Percentiles rank a stretch among this genome's conserved stretches.
Evolutionary conservation across 108 stramenopile genomes (phyloP).

Genomic region (Parietichytrium sp.): DNA sequence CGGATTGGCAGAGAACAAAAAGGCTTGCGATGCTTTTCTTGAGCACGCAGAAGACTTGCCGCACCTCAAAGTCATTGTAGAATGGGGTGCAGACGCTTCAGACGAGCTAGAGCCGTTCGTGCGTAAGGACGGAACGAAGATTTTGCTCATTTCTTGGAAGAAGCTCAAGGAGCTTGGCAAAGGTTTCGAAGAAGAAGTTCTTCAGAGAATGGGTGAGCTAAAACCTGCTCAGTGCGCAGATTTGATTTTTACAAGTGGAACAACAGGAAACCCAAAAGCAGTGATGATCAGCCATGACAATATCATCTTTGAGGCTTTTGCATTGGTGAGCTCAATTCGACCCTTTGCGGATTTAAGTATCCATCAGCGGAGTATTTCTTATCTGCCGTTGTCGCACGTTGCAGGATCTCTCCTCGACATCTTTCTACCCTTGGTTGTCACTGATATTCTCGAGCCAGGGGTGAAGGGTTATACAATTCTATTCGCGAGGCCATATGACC

Average conservation of each 20-base stretch:
- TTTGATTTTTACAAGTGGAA: conserved; percentile 76
- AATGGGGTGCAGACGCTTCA: conserved; percentile 56
- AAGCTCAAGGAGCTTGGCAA: not conserved
- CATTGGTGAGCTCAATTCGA: not conserved
- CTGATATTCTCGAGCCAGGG: not conserved
- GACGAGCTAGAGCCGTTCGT: conserved; percentile 22
- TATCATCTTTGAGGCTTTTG: conserved; percentile 43
- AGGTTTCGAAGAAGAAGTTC: not conserved
- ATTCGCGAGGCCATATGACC: conserved; percentile 66
- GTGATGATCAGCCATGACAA: conserved; percentile 69
- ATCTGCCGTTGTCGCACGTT: conserved; percentile 60
- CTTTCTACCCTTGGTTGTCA: conserved; percentile 45
- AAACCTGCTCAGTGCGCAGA: conserved; percentile 61
- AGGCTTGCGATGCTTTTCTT: conserved; percentile 65
- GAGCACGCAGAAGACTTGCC: conserved; percentile 48
- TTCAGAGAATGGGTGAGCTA: conserved; percentile 42
- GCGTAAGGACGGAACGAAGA: conserved; percentile 42
- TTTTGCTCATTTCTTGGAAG: conserved; percentile 44
- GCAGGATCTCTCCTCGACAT: conserved; percentile 49
- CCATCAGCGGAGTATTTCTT: conserved; percentile 49
- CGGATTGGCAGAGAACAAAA: conserved; percentile 61
- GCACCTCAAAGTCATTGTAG: conserved; percentile 67
- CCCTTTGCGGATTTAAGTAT: not conserved
- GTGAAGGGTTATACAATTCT: conserved; percentile 20
- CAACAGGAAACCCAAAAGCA: conserved; percentile 77